phyloP scores from a whole-genome alignment of 345 rosid species.

The Corchorus capsularis region DNA sequence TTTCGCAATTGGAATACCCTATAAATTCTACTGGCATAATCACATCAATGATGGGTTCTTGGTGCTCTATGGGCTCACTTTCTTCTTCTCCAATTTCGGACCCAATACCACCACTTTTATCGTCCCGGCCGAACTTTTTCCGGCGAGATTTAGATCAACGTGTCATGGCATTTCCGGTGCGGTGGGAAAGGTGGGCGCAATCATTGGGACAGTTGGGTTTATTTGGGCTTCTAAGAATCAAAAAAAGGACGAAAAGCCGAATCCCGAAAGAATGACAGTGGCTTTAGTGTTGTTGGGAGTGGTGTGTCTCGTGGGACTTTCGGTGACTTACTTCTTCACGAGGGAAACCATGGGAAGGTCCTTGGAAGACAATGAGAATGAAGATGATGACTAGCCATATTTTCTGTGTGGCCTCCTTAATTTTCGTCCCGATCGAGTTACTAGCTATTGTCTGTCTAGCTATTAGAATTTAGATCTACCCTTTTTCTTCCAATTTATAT shows the following conservation, averaged over 20 bases:
- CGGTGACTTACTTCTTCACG: slow-evolving; percentile 49
- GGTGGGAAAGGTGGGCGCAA: slow-evolving; percentile 69
- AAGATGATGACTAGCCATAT: slow-evolving; percentile 12
- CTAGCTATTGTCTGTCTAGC: too few species aligned
- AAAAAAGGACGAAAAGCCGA: not conserved
- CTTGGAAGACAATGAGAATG: slow-evolving; percentile 64
- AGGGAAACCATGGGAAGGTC: slow-evolving; percentile 75
- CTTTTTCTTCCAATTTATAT: too few species aligned
- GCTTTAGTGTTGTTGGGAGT: slow-evolving; percentile 49
- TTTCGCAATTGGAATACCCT: slow-evolving; percentile 49
- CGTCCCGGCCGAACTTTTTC: slow-evolving; percentile 79
- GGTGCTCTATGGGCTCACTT: slow-evolving; percentile 50
- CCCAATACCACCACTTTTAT: slow-evolving; percentile 85
- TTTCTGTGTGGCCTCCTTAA: not conserved
- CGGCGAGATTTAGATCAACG: slow-evolving; percentile 79
- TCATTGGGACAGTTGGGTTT: slow-evolving; percentile 63
- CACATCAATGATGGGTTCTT: slow-evolving; percentile 37
- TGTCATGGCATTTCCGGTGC: slow-evolving; percentile 87
- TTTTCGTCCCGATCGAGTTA: not conserved
- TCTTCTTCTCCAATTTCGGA: slow-evolving; percentile 84
- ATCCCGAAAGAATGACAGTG: slow-evolving; percentile 29
- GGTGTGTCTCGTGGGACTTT: slow-evolving; percentile 57
- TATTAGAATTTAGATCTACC: too few species aligned
- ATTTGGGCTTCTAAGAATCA: slow-evolving; percentile 42
- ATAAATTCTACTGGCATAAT: slow-evolving; percentile 35